Conservation (phyloP, 176 grass and related monocot genomes). For the Oryza meridionalis region DNA sequence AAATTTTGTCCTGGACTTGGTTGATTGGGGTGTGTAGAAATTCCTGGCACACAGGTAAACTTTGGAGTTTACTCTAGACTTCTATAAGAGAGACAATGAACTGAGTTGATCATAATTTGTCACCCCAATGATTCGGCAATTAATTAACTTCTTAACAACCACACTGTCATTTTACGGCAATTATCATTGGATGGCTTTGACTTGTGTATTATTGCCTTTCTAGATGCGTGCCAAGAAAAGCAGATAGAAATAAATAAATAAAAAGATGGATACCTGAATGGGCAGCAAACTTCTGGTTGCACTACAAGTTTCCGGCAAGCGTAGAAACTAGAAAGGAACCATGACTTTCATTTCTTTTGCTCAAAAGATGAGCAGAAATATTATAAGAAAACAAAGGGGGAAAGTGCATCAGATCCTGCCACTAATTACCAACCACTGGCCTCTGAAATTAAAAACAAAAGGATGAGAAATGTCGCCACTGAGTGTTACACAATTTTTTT, state of each 20-base stretch:
- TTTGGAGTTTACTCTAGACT: slow-evolving; percentile 2
- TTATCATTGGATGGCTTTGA: slow-evolving; percentile 27
- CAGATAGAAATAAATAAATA: background rate
- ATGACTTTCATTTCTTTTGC: slow-evolving; percentile 17
- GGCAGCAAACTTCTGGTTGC: slow-evolving; percentile 33
- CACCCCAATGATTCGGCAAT: slow-evolving; percentile 30
- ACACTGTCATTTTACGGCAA: slow-evolving; percentile 27
- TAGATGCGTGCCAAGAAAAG: slow-evolving; percentile 16
- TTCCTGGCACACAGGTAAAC: background rate
- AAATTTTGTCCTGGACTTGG: too few species aligned
- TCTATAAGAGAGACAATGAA: background rate
- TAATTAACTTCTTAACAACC: slow-evolving; percentile 36
- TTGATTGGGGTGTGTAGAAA: background rate
- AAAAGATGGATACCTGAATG: background rate
- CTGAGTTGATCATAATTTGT: background rate
- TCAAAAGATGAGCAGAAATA: slow-evolving; percentile 2
- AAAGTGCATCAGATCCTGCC: background rate
- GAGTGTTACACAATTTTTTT: background rate
- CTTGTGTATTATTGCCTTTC: background rate
- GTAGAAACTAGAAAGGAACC: slow-evolving; percentile 11
- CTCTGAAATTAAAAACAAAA: slow-evolving; percentile 37
- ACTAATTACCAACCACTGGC: slow-evolving; percentile 5
- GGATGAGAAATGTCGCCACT: slow-evolving; percentile 3
- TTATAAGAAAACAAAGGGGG: background rate
- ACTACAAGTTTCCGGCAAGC: slow-evolving; percentile 28